Conservation (phyloP, 2,329 filamentous ascomycete genomes). For the Tolypocladium tropicale region DNA sequence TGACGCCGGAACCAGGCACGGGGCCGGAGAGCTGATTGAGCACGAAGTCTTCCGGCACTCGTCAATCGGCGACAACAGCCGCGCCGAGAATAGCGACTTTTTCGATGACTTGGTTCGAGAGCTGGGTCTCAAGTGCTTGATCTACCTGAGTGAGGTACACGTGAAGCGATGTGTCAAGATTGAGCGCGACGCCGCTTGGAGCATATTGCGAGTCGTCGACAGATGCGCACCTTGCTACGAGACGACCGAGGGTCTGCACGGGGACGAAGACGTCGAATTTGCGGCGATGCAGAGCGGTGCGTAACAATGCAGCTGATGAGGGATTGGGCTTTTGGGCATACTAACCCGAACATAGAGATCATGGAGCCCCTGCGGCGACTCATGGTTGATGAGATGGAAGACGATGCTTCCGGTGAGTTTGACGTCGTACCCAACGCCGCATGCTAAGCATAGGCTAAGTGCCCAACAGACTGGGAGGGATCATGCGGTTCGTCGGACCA, state of each 20-base stretch:
- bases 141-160: slow-evolving; percentile 35
- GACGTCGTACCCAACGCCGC: background rate
- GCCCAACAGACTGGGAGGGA: slow-evolving; percentile 40
- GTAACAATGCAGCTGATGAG: slow-evolving; percentile 2
- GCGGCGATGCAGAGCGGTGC: slow-evolving; percentile 15
- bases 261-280: slow-evolving; percentile 20
- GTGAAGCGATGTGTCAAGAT: slow-evolving; percentile 31
- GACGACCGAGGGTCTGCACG: slow-evolving; percentile 16
- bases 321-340: background rate
- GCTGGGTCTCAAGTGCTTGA: slow-evolving; percentile 34
- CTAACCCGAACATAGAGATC: slow-evolving; percentile 20
- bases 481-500: slow-evolving; percentile 45
- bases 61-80: slow-evolving; percentile 17
- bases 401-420: slow-evolving; percentile 48
- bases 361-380: slow-evolving; percentile 40
- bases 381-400: slow-evolving; percentile 47
- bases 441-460: background rate
- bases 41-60: slow-evolving; percentile 29
- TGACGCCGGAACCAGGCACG: slow-evolving; percentile 29
- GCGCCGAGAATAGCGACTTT: background rate
- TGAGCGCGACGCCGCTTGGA: slow-evolving; percentile 28
- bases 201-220: slow-evolving; percentile 31
- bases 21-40: slow-evolving; percentile 33
- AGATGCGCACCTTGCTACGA: slow-evolving; percentile 32
- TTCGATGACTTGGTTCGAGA: slow-evolving; percentile 20